Base-by-base conservation (phyloP, 176 grass and related monocot species). In the Ampelocalamus luodianensis region DNA sequence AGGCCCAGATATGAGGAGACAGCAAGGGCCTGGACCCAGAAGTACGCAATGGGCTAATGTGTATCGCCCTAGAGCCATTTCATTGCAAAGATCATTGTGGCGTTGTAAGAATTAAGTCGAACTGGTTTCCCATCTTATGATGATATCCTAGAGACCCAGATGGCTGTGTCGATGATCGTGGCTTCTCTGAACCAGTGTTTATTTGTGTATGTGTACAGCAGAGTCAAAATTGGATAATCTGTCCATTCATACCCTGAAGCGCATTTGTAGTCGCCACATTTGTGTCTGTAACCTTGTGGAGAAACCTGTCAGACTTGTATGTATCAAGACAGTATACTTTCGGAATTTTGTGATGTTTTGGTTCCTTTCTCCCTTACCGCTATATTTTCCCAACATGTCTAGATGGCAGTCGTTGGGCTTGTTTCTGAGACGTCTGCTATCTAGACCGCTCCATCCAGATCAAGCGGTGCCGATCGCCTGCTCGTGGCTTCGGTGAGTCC, bases 21-120 rank as follows among this genome's bases (percentile, higher is more conserved):
- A 20, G 89, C 89, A 7, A 61, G 81, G 45, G 80, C 89, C 62
- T 91, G 85, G 89, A 87, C 85, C 18, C 89, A 91, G 85, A 87
- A 91, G 77, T 84, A 87, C 5, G 81, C 89, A 17, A 91, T 87
- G 85, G 89, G 85, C 24, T 91, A 61, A 79, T 51, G 13, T 13
- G 29, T 14, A 24, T 15, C 48, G 4, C 75, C 8, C 16, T 37
- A 17, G 59, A 26, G 10, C 37, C 69, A 39, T 43, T 4, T 12
- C 77, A 46, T 32, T 55, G 43, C 40, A 67, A 75, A 59, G 4
- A 46, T 23, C 18, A 3, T 51, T 27, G 36, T 14, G 23, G 6
- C 1, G 2, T 10, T 64, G 55, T 37, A 81, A 81, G 64, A 44
- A 85, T 59, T 34, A 60, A 53, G 51, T 49, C n/a, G 3, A 11